These are phyloP conservation scores for Ganoderma sinense DNA, from an alignment of 1,284 basidiomycete genomes.

Conservation along the genomic window DNA sequence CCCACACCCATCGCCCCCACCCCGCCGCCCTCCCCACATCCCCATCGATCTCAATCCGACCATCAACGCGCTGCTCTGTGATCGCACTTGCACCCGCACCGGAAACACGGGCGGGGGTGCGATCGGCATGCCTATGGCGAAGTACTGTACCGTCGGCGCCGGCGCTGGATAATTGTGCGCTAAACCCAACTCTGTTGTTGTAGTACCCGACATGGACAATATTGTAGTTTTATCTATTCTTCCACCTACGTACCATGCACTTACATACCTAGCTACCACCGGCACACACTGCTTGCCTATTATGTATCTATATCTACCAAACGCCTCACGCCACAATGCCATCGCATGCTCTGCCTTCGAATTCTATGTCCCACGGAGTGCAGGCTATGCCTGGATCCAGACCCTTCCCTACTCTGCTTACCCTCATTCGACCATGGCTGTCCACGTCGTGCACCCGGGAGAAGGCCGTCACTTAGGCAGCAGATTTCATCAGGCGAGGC, in stretches of 20 bases:
- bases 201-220: conserved; percentile 29
- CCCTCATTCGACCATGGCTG: neutral
- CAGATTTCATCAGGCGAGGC: neutral
- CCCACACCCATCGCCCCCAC: neutral
- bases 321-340: conserved; percentile 26
- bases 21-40: neutral
- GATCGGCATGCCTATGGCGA: conserved; percentile 20
- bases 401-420: neutral
- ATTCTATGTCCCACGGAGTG: neutral
- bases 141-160: conserved; percentile 33
- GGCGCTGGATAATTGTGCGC: conserved; percentile 34
- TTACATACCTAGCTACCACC: neutral
- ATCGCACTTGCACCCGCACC: conserved; percentile 9
- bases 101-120: conserved; percentile 20
- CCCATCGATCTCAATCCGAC: conserved; percentile 9
- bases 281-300: conserved; percentile 16
- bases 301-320: conserved; percentile 31
- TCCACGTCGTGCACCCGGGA: neutral
- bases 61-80: conserved; percentile 4
- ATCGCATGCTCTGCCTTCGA: conserved; percentile 7
- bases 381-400: neutral
- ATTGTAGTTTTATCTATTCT: conserved; percentile 35
- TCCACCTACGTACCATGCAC: conserved; percentile 1
- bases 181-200: neutral
- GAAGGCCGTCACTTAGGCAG: neutral